Conservation (phyloP, 148 eudicot genomes). For the Rhododendron vialii region DNA sequence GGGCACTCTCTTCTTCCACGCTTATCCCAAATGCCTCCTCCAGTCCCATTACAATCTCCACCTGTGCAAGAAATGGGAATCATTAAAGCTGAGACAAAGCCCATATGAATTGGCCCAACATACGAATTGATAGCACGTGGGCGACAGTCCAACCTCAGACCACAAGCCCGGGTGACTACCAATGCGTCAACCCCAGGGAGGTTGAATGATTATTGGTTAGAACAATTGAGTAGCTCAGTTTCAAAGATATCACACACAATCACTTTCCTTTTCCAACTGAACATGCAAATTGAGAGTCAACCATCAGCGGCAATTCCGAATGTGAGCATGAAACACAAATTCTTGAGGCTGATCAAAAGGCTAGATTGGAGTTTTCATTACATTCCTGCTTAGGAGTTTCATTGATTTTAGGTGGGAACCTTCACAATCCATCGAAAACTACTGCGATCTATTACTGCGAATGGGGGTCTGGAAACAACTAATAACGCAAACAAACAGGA, state of each 20-base stretch:
- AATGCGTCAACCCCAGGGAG: neutral
- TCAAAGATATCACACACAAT: neutral
- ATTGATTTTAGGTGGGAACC: neutral
- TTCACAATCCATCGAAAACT: neutral
- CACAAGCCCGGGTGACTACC: neutral
- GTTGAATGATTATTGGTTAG: neutral
- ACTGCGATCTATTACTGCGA: neutral
- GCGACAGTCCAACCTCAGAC: neutral
- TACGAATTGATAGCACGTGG: neutral
- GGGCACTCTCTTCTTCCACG: slow-evolving; percentile 44
- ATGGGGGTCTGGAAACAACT: neutral
- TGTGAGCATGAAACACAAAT: neutral
- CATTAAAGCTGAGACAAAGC: neutral
- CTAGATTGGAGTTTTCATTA: neutral
- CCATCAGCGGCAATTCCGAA: neutral
- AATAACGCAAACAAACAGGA: neutral
- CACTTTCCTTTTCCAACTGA: neutral
- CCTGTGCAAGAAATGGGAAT: slow-evolving; percentile 17
- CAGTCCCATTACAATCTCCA: slow-evolving; percentile 46
- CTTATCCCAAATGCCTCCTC: slow-evolving; percentile 39
- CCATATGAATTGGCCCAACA: neutral
- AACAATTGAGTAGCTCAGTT: neutral
- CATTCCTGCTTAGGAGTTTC: neutral
- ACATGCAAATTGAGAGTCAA: neutral
- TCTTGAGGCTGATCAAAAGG: neutral